A percentile compares a stretch with the other conserved stretches of the same genome.
phyloP scores from a whole-genome alignment of 2,329 filamentous ascomycete species.

The Penicillium thymicola region DNA sequence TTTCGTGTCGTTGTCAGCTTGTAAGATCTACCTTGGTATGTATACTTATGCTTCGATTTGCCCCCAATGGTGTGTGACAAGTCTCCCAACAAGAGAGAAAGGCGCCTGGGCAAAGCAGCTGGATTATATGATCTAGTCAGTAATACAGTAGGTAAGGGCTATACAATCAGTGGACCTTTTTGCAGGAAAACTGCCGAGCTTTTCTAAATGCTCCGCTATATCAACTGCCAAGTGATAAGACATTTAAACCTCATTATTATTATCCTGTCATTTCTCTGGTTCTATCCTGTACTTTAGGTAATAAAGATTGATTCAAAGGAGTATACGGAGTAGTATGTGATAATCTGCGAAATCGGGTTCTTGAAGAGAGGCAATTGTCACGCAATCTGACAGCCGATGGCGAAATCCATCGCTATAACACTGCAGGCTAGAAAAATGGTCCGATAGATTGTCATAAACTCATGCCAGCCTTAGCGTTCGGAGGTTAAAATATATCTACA shows the following conservation, averaged over 20 bases:
- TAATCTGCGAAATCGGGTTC: neutral
- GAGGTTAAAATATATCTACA: neutral
- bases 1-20: neutral
- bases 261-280: neutral
- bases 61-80: too few relatives aligned
- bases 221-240: neutral
- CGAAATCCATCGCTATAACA: conserved; percentile 5
- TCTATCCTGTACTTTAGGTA: neutral
- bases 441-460: neutral
- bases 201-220: neutral
- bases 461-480: neutral
- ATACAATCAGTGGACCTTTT: neutral
- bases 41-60: neutral
- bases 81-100: too few relatives aligned
- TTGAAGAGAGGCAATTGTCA: conserved; percentile 4
- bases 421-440: neutral
- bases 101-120: neutral
- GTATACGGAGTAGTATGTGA: neutral
- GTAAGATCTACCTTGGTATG: neutral
- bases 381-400: conserved; percentile 17
- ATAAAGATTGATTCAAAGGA: neutral
- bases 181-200: neutral
- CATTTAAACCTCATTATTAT: neutral
- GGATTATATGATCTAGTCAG: neutral
- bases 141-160: neutral